These are phyloP conservation scores for Coemansia sp. DNA, from an alignment of 192 early-diverging fungal species.

Conservation along the genomic window DNA sequence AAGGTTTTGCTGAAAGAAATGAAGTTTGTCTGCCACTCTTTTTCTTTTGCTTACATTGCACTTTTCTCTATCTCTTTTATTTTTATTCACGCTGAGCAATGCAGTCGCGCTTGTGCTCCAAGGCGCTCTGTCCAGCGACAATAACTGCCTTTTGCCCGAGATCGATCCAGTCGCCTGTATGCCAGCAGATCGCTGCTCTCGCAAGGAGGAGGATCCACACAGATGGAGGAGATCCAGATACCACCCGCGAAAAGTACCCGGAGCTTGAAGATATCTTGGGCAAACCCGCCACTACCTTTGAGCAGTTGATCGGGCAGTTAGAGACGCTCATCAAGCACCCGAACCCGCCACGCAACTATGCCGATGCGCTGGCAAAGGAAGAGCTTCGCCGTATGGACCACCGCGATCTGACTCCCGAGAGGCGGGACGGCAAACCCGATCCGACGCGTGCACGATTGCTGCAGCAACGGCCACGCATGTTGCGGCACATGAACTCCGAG, in stretches of 20 bases:
- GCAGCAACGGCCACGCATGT: constrained; percentile 22
- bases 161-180: not conserved
- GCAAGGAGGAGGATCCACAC: not conserved
- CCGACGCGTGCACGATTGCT: not conserved
- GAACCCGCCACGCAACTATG: constrained; percentile 49
- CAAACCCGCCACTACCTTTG: constrained; percentile 30
- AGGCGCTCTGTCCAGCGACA: constrained; percentile 3
- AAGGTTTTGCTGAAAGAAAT: not conserved
- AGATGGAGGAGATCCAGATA: not conserved
- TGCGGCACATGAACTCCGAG: constrained; percentile 10
- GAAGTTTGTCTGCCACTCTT: too few relatives aligned
- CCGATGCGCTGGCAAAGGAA: constrained; percentile 51
- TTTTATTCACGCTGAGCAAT: constrained; percentile 9
- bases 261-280: constrained; percentile 35
- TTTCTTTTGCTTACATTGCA: not conserved
- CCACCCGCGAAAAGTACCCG: constrained; percentile 15
- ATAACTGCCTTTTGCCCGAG: not conserved
- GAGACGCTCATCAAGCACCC: constrained; percentile 48
- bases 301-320: constrained; percentile 38
- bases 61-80: not conserved
- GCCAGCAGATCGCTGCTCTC: not conserved
- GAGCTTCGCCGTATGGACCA: constrained; percentile 35
- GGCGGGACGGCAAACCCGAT: not conserved
- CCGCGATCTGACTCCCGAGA: constrained; percentile 23
- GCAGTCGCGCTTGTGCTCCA: constrained; percentile 36